Evolutionary conservation across 305 asterid species (phyloP), one percentile per base, ranked within the genome.

Genomic region (Lippia alba): DNA sequence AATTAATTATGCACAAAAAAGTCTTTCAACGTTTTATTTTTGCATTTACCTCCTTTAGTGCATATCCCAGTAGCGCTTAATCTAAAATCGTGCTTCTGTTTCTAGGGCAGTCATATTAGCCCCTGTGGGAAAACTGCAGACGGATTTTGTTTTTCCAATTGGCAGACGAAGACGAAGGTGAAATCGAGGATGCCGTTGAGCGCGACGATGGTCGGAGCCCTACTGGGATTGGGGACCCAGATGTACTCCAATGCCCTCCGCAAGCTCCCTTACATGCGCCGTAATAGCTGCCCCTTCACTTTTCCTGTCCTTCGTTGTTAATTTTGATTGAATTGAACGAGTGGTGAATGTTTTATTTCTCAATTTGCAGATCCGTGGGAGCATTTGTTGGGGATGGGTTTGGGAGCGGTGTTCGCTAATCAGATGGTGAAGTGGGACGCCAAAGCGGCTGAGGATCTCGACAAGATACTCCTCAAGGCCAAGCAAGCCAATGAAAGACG

Each of bases 191-290:
- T 91, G 97, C 87, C 93, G 87, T 68, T 86, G 58, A 88, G 81
- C 73, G 99, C 97, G 70, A 94, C 97, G 58, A 46, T 84, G 82
- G 74, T 88, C 12, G 99, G 99, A 73, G 92, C 94, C 74, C 79
- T 89, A 3, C 72, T 94, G 84, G 99, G 99, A 50, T 56, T 94
- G 79, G 83, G 91, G 54, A 92, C 97, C 68, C 98, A 94, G 85
- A 79, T 94, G 98, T 92, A 92, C 87, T 94, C 99, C 46, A 94
- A 94, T 67, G 97, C 98, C 78, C 96, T 94, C 56, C 91, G 98
- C 58, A 94, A 91, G 83, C 99, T 94, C 59, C 98, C 99, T 56
- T 87, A 90, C 86, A 92, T 94, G 99, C 98, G 97, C 86, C 99
- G 99, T 94, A 75, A 74, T 74, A 67, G 1, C 12, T 34, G 12